phyloP scores from a whole-genome alignment of 495 filamentous ascomycete genomes.

The Pseudomonodictys pantanalensis region DNA sequence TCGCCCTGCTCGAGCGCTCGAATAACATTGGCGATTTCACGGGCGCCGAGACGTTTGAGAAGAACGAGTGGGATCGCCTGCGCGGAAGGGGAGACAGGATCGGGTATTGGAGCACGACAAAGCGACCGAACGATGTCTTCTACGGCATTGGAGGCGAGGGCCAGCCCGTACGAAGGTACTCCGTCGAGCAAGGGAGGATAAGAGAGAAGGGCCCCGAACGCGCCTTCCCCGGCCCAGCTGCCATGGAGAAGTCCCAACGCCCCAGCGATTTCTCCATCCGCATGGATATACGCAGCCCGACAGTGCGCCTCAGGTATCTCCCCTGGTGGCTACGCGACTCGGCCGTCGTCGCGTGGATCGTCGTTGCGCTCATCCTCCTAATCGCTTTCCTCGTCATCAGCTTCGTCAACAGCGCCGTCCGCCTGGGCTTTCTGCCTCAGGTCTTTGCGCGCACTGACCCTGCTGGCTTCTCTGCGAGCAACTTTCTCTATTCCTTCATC shows the following conservation, averaged over 20 bases:
- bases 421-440: constrained; percentile 66
- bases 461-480: constrained; percentile 73
- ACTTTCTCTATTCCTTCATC: constrained; percentile 85
- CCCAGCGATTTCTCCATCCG: constrained; percentile 32
- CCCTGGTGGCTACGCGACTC: constrained; percentile 73
- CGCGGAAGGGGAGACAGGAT: constrained; percentile 59
- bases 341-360: constrained; percentile 60
- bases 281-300: constrained; percentile 48
- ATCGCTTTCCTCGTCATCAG: constrained; percentile 64
- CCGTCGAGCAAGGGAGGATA: constrained; percentile 49
- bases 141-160: constrained; percentile 65
- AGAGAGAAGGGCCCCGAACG: constrained; percentile 35
- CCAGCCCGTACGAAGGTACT: constrained; percentile 54
- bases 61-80: constrained; percentile 45
- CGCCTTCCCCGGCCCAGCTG: background rate
- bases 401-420: constrained; percentile 66
- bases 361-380: constrained; percentile 63
- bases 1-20: constrained; percentile 70
- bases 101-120: constrained; percentile 75
- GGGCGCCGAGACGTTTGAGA: constrained; percentile 54
- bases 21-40: constrained; percentile 71
- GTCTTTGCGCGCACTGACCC: constrained; percentile 58
- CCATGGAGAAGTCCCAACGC: background rate
- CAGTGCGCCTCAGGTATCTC: constrained; percentile 62
- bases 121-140: constrained; percentile 55